These are phyloP conservation scores for Cytospora leucostoma DNA, from an alignment of 2,329 filamentous ascomycete species.

Conservation along the genomic window DNA sequence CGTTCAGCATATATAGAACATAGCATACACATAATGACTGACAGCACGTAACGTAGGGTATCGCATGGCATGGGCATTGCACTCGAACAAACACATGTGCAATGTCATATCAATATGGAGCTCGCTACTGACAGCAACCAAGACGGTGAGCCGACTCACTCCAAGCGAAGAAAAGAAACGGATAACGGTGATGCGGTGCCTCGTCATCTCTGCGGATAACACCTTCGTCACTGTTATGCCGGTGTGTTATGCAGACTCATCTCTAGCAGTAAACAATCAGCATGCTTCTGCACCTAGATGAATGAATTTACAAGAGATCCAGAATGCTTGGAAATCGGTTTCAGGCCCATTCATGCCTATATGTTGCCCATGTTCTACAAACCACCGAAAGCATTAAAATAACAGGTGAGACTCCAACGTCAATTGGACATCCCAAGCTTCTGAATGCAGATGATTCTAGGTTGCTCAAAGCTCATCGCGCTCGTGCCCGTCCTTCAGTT, in stretches of 20 bases:
- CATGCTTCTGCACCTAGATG: not conserved
- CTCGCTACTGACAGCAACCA: not conserved
- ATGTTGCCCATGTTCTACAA: not conserved
- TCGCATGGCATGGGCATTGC: not conserved
- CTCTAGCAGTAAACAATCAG: not conserved
- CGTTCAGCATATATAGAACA: not conserved
- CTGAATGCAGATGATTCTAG: constrained; percentile 25
- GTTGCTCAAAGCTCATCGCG: constrained; percentile 38
- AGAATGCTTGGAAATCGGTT: not conserved
- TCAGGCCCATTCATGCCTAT: not conserved
- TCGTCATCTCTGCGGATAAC: not conserved
- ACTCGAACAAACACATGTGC: not conserved
- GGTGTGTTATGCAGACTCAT: not conserved
- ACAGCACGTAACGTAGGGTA: not conserved
- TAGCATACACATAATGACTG: not conserved
- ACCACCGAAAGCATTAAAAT: not conserved
- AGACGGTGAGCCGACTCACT: not conserved
- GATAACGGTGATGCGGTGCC: not conserved
- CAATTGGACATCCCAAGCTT: not conserved
- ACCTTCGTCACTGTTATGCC: not conserved
- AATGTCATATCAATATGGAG: not conserved
- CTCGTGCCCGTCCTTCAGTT: constrained; percentile 33
- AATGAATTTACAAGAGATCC: too few species aligned
- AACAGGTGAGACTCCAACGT: constrained; percentile 13
- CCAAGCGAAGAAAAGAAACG: not conserved